Conservation (phyloP, 768 basidiomycete species). For the Omphalotus guepiniiformis region DNA sequence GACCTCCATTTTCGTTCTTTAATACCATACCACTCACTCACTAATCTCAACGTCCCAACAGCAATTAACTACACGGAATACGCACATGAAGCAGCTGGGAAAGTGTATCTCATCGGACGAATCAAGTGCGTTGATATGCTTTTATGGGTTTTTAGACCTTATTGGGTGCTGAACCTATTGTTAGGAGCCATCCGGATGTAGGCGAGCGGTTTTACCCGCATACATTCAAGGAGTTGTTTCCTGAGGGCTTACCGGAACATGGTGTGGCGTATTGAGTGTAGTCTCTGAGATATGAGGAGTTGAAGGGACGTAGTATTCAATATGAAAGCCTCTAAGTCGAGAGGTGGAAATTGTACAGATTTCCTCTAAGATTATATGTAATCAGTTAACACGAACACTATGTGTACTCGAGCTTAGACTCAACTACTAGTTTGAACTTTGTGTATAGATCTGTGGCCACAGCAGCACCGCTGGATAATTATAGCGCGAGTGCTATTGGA, state of each 20-base stretch:
- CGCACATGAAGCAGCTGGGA: slow-evolving; percentile 1
- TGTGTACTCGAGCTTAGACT: too few species aligned
- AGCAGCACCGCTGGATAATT: too few species aligned
- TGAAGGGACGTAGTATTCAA: too few species aligned
- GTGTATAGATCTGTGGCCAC: too few species aligned
- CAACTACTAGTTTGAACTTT: too few species aligned
- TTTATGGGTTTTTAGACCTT: background rate
- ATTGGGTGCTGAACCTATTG: background rate
- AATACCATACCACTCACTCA: background rate
- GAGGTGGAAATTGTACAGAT: too few species aligned
- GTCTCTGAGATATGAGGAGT: too few species aligned
- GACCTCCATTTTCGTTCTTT: background rate
- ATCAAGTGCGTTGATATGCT: slow-evolving; percentile 1
- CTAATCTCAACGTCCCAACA: background rate
- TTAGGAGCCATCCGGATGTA: slow-evolving; percentile 29
- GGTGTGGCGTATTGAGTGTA: slow-evolving; percentile 2
- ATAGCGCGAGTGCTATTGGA: too few species aligned
- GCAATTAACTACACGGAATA: slow-evolving; percentile 10
- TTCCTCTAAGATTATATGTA: too few species aligned
- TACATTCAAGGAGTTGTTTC: slow-evolving; percentile 47
- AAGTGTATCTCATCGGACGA: slow-evolving; percentile 1
- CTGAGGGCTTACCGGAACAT: slow-evolving; percentile 37
- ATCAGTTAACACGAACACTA: too few species aligned
- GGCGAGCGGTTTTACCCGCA: slow-evolving; percentile 46
- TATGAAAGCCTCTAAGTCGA: too few species aligned